Base-by-base conservation (phyloP, 2,329 filamentous ascomycete genomes). In the Venturia nashicola region DNA sequence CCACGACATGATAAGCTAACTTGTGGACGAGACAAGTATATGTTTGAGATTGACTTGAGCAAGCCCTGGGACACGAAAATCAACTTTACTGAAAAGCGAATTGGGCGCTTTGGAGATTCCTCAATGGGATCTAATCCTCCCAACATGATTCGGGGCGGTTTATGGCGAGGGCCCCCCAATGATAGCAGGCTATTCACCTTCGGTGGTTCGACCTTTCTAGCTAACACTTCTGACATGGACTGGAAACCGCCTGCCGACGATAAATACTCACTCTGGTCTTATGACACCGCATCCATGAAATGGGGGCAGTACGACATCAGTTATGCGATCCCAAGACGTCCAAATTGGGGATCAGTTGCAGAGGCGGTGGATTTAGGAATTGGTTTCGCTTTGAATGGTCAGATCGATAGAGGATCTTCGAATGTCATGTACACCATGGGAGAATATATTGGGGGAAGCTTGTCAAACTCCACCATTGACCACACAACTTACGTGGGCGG, bases 241-340 rank as follows among this genome's bases (percentile, higher is more conserved):
- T 75, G 64, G 57, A 39, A 68, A 27, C 42, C 63, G 5, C 71
- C 72, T 5, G 65, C 66, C 5, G 65, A 70, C n/a, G 64, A 68
- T 11, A 63, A 67, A 23, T 72, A 72, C 64, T 65, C 69, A 1
- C 64, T 75, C 12, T 74, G 72, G 72, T 72, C 71, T 5, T 74
- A 70, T 54, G 68, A 71, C 16, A 69, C 67, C 3, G 43, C 43
- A 2, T 51, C 48, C 12, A 57, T 68, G 16, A 59, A 23, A 14
- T 75, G 72, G 73, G 46, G 7, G 8, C 27, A 44, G n/a, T 63
- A 63, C 32, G 61, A 65, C 11, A 42, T 63, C 7, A 51, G 16
- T 42, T 18, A 43, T 12, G 61, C 65, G 39, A 62, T 68, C 9
- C 66, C 67, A 23, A 34, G 51, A 57, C 27, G 51, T 34, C 32